phyloP scores from a whole-genome alignment of 768 basidiomycete genomes.

The Mycena chlorophos region DNA sequence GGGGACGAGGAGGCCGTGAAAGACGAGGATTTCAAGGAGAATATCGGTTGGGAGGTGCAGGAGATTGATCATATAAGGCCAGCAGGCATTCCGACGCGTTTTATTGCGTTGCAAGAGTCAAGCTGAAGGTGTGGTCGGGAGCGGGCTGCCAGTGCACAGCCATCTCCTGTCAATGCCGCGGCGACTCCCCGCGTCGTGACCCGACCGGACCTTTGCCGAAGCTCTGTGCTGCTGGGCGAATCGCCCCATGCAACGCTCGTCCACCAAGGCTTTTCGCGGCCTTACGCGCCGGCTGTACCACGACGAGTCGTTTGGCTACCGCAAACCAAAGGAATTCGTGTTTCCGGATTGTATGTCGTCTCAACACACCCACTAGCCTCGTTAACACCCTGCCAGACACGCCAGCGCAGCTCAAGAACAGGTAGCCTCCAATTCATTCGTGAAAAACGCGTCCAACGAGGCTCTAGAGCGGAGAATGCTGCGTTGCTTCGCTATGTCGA shows the following conservation, averaged over 20 bases:
- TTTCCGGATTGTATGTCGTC: conserved; percentile 69
- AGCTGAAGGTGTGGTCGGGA: background rate
- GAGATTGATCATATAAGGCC: background rate
- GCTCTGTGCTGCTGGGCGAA: background rate
- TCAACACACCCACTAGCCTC: background rate
- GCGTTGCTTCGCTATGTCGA: conserved; percentile 86
- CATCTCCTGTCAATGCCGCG: background rate
- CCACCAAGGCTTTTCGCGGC: background rate
- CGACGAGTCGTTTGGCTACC: conserved; percentile 78
- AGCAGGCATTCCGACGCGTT: background rate
- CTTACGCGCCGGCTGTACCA: conserved; percentile 50
- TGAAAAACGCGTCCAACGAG: background rate
- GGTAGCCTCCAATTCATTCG: background rate
- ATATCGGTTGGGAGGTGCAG: conserved; percentile 52
- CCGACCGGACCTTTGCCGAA: too few relatives aligned
- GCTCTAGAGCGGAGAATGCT: conserved; percentile 66
- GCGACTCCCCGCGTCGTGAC: background rate
- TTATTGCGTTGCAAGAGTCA: background rate
- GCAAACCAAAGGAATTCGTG: conserved; percentile 59
- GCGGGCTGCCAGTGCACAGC: background rate
- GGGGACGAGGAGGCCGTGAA: conserved; percentile 43
- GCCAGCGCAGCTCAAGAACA: conserved; percentile 18
- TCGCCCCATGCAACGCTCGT: background rate
- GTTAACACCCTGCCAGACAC: conserved; percentile 7
- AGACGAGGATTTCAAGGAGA: conserved; percentile 43